These are phyloP conservation scores for Neoarthrinium moseri DNA, from an alignment of 2,329 filamentous ascomycete genomes.

Conservation along the genomic window DNA sequence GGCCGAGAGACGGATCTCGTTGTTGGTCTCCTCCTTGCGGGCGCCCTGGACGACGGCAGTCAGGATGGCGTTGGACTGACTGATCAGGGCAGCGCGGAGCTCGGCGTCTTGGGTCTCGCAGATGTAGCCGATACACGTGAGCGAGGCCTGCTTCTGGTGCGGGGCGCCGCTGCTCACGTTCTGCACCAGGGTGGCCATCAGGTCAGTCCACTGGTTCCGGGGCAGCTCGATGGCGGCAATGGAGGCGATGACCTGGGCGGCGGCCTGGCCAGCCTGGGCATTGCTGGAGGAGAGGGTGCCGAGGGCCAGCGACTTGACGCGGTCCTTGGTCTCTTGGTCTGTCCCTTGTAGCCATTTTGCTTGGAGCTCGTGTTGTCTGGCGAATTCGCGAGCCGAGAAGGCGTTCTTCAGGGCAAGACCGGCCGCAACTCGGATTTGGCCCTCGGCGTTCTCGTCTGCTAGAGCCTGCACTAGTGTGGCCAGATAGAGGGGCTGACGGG, in stretches of 20 bases:
- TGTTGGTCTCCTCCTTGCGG: conserved; percentile 90
- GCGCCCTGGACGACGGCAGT: conserved; percentile 97
- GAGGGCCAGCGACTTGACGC: conserved; percentile 88
- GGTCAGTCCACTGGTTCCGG: conserved; percentile 86
- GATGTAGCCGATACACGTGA: conserved; percentile 97
- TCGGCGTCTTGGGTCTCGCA: conserved; percentile 94
- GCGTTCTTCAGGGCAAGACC: conserved; percentile 98
- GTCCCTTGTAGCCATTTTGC: conserved; percentile 88
- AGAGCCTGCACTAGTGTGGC: conserved; percentile 90
- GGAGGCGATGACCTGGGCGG: conserved; percentile 92
- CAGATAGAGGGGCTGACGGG: conserved; percentile 74
- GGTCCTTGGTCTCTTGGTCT: conserved; percentile 76
- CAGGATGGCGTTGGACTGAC: conserved; percentile 95
- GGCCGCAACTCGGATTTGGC: conserved; percentile 87
- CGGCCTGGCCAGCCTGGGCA: conserved; percentile 79
- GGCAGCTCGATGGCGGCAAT: conserved; percentile 95
- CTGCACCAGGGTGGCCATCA: conserved; percentile 85
- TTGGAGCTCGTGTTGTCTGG: conserved; percentile 86
- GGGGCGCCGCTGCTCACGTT: conserved; percentile 86
- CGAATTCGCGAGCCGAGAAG: conserved; percentile 88
- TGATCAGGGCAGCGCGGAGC: conserved; percentile 73
- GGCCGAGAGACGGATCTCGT: conserved; percentile 86
- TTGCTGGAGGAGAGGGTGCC: conserved; percentile 81
- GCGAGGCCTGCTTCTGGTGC: conserved; percentile 88
- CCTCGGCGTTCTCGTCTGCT: conserved; percentile 81